Conservation (phyloP, 192 early-diverging fungal species). For the Entomortierella parvispora region DNA sequence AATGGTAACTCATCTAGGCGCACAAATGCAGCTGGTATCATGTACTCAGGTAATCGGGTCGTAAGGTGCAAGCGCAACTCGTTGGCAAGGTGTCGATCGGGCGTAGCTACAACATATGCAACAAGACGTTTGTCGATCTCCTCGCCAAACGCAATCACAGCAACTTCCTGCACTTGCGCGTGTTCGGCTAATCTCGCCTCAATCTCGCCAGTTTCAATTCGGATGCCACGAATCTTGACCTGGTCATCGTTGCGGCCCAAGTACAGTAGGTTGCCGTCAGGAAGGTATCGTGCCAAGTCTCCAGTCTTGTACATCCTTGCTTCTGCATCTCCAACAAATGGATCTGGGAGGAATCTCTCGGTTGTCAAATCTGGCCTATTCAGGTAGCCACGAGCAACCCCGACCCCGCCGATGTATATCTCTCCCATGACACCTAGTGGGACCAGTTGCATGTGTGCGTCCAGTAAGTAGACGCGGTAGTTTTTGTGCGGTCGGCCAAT, state of each 20-base stretch:
- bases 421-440: conserved; percentile 53
- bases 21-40: too few species aligned
- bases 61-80: too few species aligned
- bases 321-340: conserved; percentile 17
- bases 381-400: conserved; percentile 53
- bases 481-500: conserved; percentile 31
- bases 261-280: conserved; percentile 34
- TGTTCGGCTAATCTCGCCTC: conserved; percentile 19
- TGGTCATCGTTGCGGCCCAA: conserved; percentile 52
- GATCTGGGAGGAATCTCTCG: conserved; percentile 49
- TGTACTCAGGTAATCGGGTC: too few species aligned
- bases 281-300: conserved; percentile 33
- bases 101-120: conserved; percentile 58
- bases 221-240: conserved; percentile 58
- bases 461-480: conserved; percentile 34
- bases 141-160: conserved; percentile 30
- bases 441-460: conserved; percentile 19
- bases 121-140: conserved; percentile 66
- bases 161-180: conserved; percentile 18
- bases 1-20: too few species aligned
- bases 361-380: conserved; percentile 43
- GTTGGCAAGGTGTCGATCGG: too few species aligned
- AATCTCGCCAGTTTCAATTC: conserved; percentile 51
- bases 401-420: conserved; percentile 47
- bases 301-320: conserved; percentile 50